Evolutionary conservation across 768 basidiomycete genomes (phyloP).

Genomic region (Macrolepiota dolichaula): DNA sequence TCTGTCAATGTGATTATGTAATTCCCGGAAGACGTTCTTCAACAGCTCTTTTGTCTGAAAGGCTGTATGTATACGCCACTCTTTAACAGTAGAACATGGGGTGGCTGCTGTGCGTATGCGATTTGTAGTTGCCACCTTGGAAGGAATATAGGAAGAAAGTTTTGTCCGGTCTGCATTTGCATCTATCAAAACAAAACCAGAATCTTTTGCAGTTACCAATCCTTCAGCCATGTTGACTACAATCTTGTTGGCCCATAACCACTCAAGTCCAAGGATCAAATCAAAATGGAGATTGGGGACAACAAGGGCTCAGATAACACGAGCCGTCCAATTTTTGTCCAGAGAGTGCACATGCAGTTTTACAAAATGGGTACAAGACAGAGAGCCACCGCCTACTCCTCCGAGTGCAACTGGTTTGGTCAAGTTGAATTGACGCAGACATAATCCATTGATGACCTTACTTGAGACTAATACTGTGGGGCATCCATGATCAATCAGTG

Average conservation of each 20-base stretch:
- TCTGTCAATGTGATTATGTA: neutral
- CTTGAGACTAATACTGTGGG: neutral
- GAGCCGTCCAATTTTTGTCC: neutral
- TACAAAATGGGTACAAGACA: neutral
- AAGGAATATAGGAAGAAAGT: too few relatives aligned
- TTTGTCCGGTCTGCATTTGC: too few relatives aligned
- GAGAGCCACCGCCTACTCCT: neutral
- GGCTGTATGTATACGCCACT: too few relatives aligned
- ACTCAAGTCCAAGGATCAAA: neutral
- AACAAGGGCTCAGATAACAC: neutral
- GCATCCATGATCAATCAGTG: neutral
- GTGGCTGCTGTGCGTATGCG: too few relatives aligned
- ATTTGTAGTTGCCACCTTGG: too few relatives aligned
- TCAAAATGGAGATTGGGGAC: neutral
- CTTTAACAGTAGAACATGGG: too few relatives aligned
- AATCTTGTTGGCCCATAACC: neutral
- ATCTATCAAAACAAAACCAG: neutral
- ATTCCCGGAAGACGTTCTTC: neutral
- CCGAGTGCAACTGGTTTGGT: neutral
- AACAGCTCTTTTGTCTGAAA: too few relatives aligned
- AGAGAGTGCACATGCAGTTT: neutral
- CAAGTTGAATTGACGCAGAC: neutral
- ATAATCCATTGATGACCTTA: neutral
- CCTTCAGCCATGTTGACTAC: neutral
- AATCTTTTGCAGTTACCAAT: neutral